A percentile compares a stretch with the other conserved stretches of the same genome.
These are phyloP conservation scores for Casuarina equisetifolia DNA, from an alignment of 306 rosid genomes.

Conservation along the genomic window DNA sequence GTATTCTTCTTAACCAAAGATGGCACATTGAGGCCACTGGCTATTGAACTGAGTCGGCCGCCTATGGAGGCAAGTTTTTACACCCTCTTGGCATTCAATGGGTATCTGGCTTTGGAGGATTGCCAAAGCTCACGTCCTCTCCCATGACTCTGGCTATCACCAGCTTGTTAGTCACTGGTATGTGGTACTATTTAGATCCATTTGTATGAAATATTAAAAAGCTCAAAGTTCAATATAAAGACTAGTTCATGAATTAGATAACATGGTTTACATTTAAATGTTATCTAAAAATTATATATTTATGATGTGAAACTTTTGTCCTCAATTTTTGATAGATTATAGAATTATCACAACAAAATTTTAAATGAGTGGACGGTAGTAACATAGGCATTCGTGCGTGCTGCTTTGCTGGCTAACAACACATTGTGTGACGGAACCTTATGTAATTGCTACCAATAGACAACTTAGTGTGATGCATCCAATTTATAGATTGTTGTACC, in stretches of 20 bases:
- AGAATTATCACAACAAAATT: background rate
- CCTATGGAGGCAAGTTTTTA: slow-evolving; percentile 49
- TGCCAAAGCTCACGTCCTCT: slow-evolving; percentile 54
- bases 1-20: slow-evolving; percentile 41
- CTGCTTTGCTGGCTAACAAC: slow-evolving; percentile 67
- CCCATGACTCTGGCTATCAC: slow-evolving; percentile 56
- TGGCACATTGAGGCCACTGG: slow-evolving; percentile 46
- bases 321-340: no score
- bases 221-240: no score
- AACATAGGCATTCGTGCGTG: background rate
- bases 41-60: slow-evolving; percentile 52
- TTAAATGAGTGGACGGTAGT: background rate
- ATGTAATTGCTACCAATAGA: slow-evolving; percentile 75
- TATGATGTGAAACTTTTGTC: no score
- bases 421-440: slow-evolving; percentile 76
- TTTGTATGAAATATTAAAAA: background rate
- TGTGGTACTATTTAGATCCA: background rate
- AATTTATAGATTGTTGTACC: slow-evolving; percentile 63
- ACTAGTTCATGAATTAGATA: background rate
- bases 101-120: slow-evolving; percentile 55
- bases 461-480: slow-evolving; percentile 87
- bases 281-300: no score
- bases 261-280: no score
- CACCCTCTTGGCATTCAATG: slow-evolving; percentile 40
- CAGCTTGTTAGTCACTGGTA: slow-evolving; percentile 60